phyloP scores from a whole-genome alignment of 169 alveolate genomes.

The Babesia divergens region DNA sequence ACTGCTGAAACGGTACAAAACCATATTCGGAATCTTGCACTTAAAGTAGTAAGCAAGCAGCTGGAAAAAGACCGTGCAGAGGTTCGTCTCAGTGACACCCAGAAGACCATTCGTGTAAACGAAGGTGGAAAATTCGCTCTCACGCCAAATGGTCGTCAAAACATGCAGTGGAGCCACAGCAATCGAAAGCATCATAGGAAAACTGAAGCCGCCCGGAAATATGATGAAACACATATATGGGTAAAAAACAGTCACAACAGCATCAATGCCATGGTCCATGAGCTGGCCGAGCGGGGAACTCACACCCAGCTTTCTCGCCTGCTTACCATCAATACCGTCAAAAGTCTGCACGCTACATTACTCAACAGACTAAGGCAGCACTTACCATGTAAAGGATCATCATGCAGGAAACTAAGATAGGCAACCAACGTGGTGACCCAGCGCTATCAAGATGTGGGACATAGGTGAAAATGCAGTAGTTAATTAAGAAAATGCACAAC shows the following conservation, averaged over 20 bases:
- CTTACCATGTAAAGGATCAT: slow-evolving; percentile 46
- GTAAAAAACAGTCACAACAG: slow-evolving; percentile 50
- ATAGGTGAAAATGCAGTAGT: slow-evolving; percentile 31
- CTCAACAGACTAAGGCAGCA: not conserved
- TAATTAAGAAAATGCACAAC: slow-evolving; percentile 13
- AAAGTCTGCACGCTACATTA: slow-evolving; percentile 26
- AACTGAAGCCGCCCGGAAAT: slow-evolving; percentile 37
- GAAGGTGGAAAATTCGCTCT: slow-evolving; percentile 38
- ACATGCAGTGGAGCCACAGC: slow-evolving; percentile 21
- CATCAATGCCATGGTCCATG: slow-evolving; percentile 64
- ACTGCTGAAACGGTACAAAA: not conserved
- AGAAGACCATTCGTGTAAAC: slow-evolving; percentile 27
- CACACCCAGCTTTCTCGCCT: slow-evolving; percentile 50
- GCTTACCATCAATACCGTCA: slow-evolving; percentile 66
- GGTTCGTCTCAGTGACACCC: slow-evolving; percentile 61
- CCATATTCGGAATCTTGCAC: not conserved
- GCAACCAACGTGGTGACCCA: slow-evolving; percentile 32
- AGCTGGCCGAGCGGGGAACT: slow-evolving; percentile 65
- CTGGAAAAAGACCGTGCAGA: slow-evolving; percentile 7
- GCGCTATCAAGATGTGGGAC: slow-evolving; percentile 17
- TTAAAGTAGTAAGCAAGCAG: not conserved
- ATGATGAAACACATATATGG: slow-evolving; percentile 38
- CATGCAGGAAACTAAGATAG: slow-evolving; percentile 4
- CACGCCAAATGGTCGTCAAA: slow-evolving; percentile 41
- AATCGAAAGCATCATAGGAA: not conserved